phyloP scores from a whole-genome alignment of 805 yeast genomes.

The Kazachstania bromeliacearum region DNA sequence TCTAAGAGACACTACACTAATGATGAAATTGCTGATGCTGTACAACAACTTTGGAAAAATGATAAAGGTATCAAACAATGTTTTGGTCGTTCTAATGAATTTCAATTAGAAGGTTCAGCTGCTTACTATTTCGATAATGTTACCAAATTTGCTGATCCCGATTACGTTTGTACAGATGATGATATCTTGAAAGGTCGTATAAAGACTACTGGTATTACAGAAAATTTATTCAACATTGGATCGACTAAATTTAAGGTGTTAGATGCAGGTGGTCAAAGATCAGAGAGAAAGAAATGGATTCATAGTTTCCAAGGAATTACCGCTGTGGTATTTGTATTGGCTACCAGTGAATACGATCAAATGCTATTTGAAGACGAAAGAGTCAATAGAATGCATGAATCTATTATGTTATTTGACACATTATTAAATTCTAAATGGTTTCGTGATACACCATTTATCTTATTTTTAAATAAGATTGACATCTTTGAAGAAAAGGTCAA shows the following conservation, averaged over 20 bases:
- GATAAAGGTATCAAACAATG: conserved; percentile 60
- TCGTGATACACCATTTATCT: conserved; percentile 71
- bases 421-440: conserved; percentile 84
- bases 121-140: conserved; percentile 71
- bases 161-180: conserved; percentile 62
- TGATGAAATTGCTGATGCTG: conserved; percentile 60
- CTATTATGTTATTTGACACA: conserved; percentile 73
- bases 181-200: conserved; percentile 87
- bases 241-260: conserved; percentile 62
- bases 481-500: conserved; percentile 62
- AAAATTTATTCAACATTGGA: conserved; percentile 65
- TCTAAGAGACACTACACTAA: conserved; percentile 24
- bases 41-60: conserved; percentile 54
- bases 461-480: conserved; percentile 85
- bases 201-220: conserved; percentile 92
- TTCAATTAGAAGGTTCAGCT: conserved; percentile 80
- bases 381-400: conserved; percentile 86
- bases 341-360: conserved; percentile 89
- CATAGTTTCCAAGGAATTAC: conserved; percentile 89
- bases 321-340: conserved; percentile 78
- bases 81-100: conserved; percentile 55
- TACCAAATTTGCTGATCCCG: conserved; percentile 50
- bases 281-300: conserved; percentile 89
- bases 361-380: conserved; percentile 80
- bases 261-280: conserved; percentile 95